Conservation (phyloP, 352 stramenopile species). For the Phytophthora citricola region DNA sequence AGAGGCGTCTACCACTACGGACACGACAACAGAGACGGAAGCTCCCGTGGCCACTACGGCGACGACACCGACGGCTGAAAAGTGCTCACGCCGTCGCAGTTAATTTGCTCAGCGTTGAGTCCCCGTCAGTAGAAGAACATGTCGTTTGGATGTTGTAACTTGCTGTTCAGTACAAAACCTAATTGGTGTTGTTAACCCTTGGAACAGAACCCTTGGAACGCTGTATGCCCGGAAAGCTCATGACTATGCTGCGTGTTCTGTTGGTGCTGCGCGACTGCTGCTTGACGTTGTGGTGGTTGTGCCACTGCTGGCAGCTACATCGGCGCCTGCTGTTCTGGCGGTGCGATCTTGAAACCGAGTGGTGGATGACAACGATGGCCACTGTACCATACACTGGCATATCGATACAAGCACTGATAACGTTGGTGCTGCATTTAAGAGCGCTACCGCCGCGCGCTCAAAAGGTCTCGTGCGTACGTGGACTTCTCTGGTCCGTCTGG, state of each 20-base stretch:
- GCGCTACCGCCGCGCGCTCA: too few relatives aligned
- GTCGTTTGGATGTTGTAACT: constrained; percentile 27
- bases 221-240: background rate
- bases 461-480: too few relatives aligned
- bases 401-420: too few relatives aligned
- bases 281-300: constrained; percentile 1
- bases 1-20: constrained; percentile 14
- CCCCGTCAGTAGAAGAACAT: constrained; percentile 6
- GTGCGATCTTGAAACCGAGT: constrained; percentile 4
- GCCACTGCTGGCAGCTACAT: constrained; percentile 4
- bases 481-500: too few relatives aligned
- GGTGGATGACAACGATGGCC: constrained; percentile 18
- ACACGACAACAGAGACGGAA: constrained; percentile 24
- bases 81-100: constrained; percentile 28
- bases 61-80: constrained; percentile 10
- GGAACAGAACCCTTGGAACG: constrained; percentile 1
- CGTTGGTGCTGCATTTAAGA: too few relatives aligned
- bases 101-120: constrained; percentile 1
- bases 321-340: constrained; percentile 10
- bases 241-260: constrained; percentile 5
- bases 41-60: constrained; percentile 13
- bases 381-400: too few relatives aligned
- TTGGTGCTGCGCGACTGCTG: background rate
- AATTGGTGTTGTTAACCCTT: background rate
- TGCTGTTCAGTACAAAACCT: constrained; percentile 19